phyloP scores from a whole-genome alignment of 2,329 filamentous ascomycete genomes.

The Rugonectria rugulosa region DNA sequence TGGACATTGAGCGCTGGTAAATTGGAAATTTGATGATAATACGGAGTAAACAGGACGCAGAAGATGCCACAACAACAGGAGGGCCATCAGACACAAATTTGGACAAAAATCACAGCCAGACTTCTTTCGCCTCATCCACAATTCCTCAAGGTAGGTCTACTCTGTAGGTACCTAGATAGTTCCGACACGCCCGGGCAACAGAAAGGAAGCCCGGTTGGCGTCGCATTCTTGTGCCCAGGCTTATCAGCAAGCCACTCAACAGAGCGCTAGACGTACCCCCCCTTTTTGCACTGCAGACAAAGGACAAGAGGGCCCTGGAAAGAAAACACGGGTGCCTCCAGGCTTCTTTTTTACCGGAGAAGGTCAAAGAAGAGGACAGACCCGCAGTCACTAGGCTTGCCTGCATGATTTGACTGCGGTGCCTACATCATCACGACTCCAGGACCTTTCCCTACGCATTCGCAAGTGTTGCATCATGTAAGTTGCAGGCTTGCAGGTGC shows the following conservation, averaged over 20 bases:
- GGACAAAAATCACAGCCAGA: too few species aligned
- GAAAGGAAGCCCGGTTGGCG: slow-evolving; percentile 13
- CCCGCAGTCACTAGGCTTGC: slow-evolving; percentile 8
- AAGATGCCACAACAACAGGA: too few species aligned
- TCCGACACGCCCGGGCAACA: slow-evolving; percentile 9
- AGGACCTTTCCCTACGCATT: background rate
- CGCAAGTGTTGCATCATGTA: too few species aligned
- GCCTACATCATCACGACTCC: slow-evolving; percentile 1
- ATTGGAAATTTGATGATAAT: too few species aligned
- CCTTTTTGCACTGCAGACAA: slow-evolving; percentile 1
- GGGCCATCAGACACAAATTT: too few species aligned
- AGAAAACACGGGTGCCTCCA: background rate
- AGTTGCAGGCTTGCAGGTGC: too few species aligned
- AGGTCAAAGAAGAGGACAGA: background rate
- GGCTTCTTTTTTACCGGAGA: background rate
- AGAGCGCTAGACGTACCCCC: slow-evolving; percentile 21
- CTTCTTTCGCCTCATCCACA: slow-evolving; percentile 6
- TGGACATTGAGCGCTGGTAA: too few species aligned
- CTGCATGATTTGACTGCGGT: slow-evolving; percentile 9
- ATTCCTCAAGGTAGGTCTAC: too few species aligned
- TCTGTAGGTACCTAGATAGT: too few species aligned
- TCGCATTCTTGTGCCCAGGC: slow-evolving; percentile 30
- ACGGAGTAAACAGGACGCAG: too few species aligned
- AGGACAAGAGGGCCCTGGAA: slow-evolving; percentile 2
- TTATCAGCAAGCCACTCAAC: slow-evolving; percentile 32